Percentiles rank a stretch among this genome's conserved stretches.
Conservation (phyloP, 108 stramenopile species). For the Stephanodiscus minutulus region DNA sequence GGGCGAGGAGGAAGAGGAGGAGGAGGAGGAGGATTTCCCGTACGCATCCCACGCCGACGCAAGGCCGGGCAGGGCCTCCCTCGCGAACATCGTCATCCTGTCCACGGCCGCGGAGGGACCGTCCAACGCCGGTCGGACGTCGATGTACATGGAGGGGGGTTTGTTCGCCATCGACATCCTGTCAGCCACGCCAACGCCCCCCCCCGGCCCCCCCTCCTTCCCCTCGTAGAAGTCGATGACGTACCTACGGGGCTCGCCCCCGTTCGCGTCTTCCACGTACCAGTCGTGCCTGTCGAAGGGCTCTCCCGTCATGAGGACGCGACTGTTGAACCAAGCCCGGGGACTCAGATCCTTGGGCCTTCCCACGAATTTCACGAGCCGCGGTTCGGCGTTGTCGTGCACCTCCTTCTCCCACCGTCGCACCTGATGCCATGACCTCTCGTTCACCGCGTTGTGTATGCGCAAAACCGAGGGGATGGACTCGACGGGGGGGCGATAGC, state of each 20-base stretch:
- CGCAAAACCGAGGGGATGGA: slow-evolving; percentile 81
- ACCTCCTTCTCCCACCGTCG: slow-evolving; percentile 72
- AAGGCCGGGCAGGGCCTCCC: slow-evolving; percentile 77
- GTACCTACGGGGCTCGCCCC: slow-evolving; percentile 76
- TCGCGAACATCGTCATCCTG: slow-evolving; percentile 62
- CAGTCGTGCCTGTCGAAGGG: slow-evolving; percentile 99
- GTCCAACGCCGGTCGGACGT: slow-evolving; percentile 92
- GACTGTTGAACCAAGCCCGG: slow-evolving; percentile 85
- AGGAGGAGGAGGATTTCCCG: slow-evolving; percentile 9
- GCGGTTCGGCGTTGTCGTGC: slow-evolving; percentile 51
- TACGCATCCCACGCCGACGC: slow-evolving; percentile 45
- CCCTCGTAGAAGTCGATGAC: slow-evolving; percentile 96
- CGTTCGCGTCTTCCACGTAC: slow-evolving; percentile 76
- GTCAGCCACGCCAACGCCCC: slow-evolving; percentile 5
- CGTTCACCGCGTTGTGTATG: slow-evolving; percentile 97
- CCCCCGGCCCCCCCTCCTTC: slow-evolving; percentile 31
- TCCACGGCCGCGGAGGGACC: slow-evolving; percentile 64
- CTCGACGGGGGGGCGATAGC: slow-evolving; percentile 82
- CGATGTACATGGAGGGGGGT: slow-evolving; percentile 83
- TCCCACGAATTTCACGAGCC: slow-evolving; percentile 88
- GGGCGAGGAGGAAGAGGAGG: not conserved
- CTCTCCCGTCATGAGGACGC: slow-evolving; percentile 67
- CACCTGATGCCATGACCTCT: slow-evolving; percentile 86
- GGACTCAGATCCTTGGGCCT: slow-evolving; percentile 90
- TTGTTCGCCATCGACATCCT: not conserved